A percentile compares a stretch with the other conserved stretches of the same genome.
Conservation (phyloP, 331 rosid genomes). For the Acacia pycnantha region DNA sequence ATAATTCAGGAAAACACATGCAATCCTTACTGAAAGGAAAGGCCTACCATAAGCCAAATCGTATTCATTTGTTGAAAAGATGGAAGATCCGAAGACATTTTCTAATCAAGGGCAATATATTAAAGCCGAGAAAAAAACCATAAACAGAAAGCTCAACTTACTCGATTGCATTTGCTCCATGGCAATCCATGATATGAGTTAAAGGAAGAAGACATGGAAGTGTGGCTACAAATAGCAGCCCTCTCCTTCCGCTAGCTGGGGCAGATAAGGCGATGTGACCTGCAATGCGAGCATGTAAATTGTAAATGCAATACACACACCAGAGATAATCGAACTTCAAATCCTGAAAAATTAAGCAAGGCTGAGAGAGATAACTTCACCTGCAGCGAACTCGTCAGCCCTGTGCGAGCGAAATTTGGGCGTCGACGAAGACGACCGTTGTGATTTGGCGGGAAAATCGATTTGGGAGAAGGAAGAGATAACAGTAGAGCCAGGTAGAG, state of each 20-base stretch:
- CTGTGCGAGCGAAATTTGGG: constrained; percentile 28
- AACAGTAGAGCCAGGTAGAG: constrained; percentile 41
- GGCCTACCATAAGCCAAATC: background rate
- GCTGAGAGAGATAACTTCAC: constrained; percentile 9
- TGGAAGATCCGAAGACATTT: background rate
- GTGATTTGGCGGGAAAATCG: constrained; percentile 49
- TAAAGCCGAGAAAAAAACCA: background rate
- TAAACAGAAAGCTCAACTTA: constrained; percentile 35
- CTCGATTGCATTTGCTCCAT: constrained; percentile 51
- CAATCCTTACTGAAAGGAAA: background rate
- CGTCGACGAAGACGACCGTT: constrained; percentile 31
- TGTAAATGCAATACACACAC: background rate
- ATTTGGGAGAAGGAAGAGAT: constrained; percentile 7
- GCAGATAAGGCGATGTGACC: constrained; percentile 14
- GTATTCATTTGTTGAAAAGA: background rate
- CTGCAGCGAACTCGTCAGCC: constrained; percentile 27
- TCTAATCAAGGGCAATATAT: background rate
- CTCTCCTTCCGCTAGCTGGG: constrained; percentile 50
- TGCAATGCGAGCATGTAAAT: background rate
- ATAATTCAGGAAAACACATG: background rate
- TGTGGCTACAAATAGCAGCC: constrained; percentile 49
- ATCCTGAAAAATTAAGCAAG: background rate
- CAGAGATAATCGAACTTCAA: background rate
- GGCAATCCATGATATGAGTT: constrained; percentile 33
- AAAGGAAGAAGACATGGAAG: constrained; percentile 61